phyloP scores from a whole-genome alignment of 257 asterid species.

The Phtheirospermum japonicum region DNA sequence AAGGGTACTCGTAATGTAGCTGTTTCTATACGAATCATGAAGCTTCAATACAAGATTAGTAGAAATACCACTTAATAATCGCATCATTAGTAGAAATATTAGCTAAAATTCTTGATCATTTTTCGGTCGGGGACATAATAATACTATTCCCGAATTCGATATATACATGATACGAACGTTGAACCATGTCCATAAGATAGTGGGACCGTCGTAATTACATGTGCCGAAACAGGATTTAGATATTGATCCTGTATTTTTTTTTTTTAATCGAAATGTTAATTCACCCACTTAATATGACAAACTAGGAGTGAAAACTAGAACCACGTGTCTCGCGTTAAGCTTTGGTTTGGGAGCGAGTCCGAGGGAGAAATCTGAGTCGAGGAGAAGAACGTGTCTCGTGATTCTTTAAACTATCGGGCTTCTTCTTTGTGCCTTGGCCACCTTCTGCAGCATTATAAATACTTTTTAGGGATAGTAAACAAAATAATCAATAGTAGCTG shows the following conservation, averaged over 20 bases:
- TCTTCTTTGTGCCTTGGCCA: conserved; percentile 28
- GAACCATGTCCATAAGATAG: conserved; percentile 1
- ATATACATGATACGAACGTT: background rate
- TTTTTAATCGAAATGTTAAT: background rate
- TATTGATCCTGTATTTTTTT: background rate
- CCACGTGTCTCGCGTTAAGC: conserved; percentile 15
- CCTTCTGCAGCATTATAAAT: conserved; percentile 29
- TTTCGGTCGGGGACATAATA: background rate
- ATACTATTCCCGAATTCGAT: background rate
- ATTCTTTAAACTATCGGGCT: conserved; percentile 24
- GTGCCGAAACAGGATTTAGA: background rate
- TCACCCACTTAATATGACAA: background rate
- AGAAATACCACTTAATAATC: too few relatives aligned
- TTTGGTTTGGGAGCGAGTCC: conserved; percentile 29
- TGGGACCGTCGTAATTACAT: conserved; percentile 13
- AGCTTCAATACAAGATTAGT: background rate
- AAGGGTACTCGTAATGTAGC: conserved; percentile 1
- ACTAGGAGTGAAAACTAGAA: conserved; percentile 5
- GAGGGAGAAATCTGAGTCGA: conserved; percentile 33
- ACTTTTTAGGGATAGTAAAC: background rate
- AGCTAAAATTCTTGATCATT: background rate
- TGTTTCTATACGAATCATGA: background rate
- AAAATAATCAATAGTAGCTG: background rate
- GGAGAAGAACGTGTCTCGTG: conserved; percentile 37
- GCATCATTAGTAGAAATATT: background rate